A percentile compares a stretch with the other conserved stretches of the same genome.
phyloP scores from a whole-genome alignment of 768 basidiomycete species.

The Neoboletus subvelutipes region DNA sequence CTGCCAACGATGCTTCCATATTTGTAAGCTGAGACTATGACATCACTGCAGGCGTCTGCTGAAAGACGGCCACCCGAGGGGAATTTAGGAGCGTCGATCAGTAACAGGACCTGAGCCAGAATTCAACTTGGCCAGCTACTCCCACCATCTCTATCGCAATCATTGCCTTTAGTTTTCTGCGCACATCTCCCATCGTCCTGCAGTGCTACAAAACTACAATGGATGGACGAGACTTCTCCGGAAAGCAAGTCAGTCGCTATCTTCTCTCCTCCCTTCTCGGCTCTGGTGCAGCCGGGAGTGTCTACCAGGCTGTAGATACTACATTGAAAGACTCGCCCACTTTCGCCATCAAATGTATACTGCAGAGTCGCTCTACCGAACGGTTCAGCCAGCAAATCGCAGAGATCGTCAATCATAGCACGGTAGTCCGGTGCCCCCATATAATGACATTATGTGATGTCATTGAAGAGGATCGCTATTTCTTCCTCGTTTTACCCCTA shows the following conservation, averaged over 20 bases:
- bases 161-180: not conserved
- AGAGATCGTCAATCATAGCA: not conserved
- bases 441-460: slow-evolving; percentile 67
- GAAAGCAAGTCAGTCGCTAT: slow-evolving; percentile 55
- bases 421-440: slow-evolving; percentile 34
- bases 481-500: slow-evolving; percentile 62
- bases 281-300: slow-evolving; percentile 72
- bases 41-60: too few relatives aligned
- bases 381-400: slow-evolving; percentile 62
- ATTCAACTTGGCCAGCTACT: not conserved
- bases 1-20: too few relatives aligned
- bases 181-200: not conserved
- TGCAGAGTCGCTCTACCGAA: slow-evolving; percentile 47
- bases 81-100: not conserved
- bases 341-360: slow-evolving; percentile 76
- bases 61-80: not conserved
- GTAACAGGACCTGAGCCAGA: not conserved
- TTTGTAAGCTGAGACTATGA: too few relatives aligned
- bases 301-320: slow-evolving; percentile 68
- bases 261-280: slow-evolving; percentile 65
- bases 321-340: slow-evolving; percentile 36
- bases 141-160: not conserved
- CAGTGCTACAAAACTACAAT: not conserved
- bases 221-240: slow-evolving; percentile 45
- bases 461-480: slow-evolving; percentile 53